Evolutionary conservation across 306 rosid genomes (phyloP), one percentile per base, ranked within the genome.

Genomic region (Chamaecrista fasciculata): DNA sequence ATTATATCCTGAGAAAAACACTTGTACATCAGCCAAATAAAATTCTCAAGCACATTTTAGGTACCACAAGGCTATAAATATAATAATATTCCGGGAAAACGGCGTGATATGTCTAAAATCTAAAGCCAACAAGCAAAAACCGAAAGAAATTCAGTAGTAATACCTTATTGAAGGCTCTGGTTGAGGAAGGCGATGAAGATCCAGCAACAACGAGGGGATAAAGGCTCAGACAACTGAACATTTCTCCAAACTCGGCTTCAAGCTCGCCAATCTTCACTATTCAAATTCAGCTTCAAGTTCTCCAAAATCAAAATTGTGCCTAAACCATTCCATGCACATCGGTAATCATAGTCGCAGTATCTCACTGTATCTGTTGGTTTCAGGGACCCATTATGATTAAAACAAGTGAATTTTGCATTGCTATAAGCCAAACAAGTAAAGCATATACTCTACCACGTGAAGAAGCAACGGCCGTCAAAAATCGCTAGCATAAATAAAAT

Each of bases 381-480:
- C 37, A 49, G 65, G 80, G 86, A 79, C 84, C 80, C 79, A 46
- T 36, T 19, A 67, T 70, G 43, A 71, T 72, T 61, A 39, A 39
- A 24, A 8, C 14, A 7, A 18, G 21, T 33, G 68, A 44, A 48
- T 15, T 8, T 60, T 53, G 46, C 71, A 56, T n/a, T 34, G 76
- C 36, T 67, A 69, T 14, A 50, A 20, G 56, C 64, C 9, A 48
- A 65, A 19, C 18, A 73, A 57, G 77, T 4, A 81, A 69, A 77
- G 79, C 8, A 75, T 72, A 68, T 66, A 52, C 66, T 81, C 66
- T 72, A 39, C 78, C 87, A 67, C 80, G 67, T 62, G 75, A 67
- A 48, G 31, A 21, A 72, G 18, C 80, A 71, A 57, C 70, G 70
- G 73, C 31, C 66, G 15, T 23, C 26, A 49, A 70, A 36, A 28